Percentiles rank a stretch among this genome's conserved stretches.
Conservation (phyloP, 345 rosid species). For the Camelina hispida region DNA sequence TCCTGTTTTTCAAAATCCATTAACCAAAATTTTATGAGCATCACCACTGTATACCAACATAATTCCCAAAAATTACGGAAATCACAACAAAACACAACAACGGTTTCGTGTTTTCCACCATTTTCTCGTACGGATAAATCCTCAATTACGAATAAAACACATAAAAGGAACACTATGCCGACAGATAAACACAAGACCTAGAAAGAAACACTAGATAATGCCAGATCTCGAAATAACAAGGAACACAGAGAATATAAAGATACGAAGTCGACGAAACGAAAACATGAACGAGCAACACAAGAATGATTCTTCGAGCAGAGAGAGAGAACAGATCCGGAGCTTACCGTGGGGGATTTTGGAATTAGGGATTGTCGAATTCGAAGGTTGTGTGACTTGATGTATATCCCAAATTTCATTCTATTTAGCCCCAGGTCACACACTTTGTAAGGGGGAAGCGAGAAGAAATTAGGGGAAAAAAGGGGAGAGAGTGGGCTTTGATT, state of each 20-base stretch:
- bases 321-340: slow-evolving; percentile 31
- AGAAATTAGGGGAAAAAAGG: slow-evolving; percentile 27
- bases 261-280: slow-evolving; percentile 16
- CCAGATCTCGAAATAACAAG: slow-evolving; percentile 33
- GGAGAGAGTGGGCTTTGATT: slow-evolving; percentile 25
- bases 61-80: neutral
- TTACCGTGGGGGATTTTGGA: slow-evolving; percentile 35
- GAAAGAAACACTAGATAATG: neutral
- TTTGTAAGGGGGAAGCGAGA: slow-evolving; percentile 10
- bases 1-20: slow-evolving; percentile 20
- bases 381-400: slow-evolving; percentile 18
- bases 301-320: neutral
- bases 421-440: no score
- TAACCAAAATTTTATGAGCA: neutral
- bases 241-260: neutral
- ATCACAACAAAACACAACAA: neutral
- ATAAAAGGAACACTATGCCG: neutral
- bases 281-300: neutral
- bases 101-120: neutral
- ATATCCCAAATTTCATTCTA: no score
- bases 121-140: slow-evolving; percentile 13
- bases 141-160: neutral
- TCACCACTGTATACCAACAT: neutral
- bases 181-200: neutral
- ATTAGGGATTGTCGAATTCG: slow-evolving; percentile 34